Evolutionary conservation across 371 early-diverging fungal species (phyloP).

Genomic region (Mucor sp.): DNA sequence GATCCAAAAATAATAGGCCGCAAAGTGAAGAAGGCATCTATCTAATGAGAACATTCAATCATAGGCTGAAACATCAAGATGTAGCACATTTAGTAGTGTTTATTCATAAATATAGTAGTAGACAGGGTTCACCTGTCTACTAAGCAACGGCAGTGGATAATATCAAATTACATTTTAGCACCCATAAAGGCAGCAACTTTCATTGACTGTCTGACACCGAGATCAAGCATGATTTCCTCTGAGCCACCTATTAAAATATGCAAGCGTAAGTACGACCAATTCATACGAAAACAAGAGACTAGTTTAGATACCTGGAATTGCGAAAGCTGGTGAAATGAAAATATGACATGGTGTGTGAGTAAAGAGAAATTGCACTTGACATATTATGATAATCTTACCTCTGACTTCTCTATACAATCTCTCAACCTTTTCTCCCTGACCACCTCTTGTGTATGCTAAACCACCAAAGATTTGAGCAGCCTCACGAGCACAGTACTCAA

Average conservation of each 20-base stretch:
- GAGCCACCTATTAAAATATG: constrained; percentile 65
- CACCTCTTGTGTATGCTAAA: constrained; percentile 79
- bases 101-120: no score
- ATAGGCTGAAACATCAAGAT: not conserved
- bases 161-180: constrained; percentile 46
- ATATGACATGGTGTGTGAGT: not conserved
- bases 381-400: not conserved
- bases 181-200: constrained; percentile 76
- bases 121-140: not conserved
- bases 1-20: not conserved
- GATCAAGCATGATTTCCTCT: constrained; percentile 79
- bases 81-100: no score
- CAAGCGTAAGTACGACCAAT: not conserved
- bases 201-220: constrained; percentile 77
- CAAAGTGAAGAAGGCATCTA: not conserved
- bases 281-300: no score
- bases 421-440: constrained; percentile 91
- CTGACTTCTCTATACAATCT: constrained; percentile 83
- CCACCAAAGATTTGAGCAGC: constrained; percentile 95
- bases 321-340: constrained; percentile 51
- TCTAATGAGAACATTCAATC: not conserved
- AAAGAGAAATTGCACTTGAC: not conserved
- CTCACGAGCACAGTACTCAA: constrained; percentile 89
- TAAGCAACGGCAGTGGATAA: not conserved
- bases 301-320: constrained; percentile 69